Percentiles rank a stretch among this genome's conserved stretches.
Conservation (phyloP, 495 filamentous ascomycete species). For the Melanomma pulvis-pyrius region DNA sequence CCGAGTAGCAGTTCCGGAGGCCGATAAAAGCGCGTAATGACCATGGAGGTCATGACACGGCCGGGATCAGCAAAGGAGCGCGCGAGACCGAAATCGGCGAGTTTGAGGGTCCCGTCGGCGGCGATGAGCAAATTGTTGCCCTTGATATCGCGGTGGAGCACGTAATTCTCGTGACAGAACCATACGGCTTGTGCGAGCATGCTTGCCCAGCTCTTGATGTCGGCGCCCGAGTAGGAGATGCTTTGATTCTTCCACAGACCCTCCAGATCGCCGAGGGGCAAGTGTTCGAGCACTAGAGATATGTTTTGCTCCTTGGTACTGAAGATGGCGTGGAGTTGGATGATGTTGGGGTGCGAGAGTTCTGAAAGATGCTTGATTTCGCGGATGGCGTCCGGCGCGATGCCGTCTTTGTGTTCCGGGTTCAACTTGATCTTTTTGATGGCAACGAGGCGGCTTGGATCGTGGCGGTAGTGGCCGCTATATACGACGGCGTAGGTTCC, state of each 20-base stretch:
- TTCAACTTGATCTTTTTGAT: conserved; percentile 99
- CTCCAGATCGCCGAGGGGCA: conserved; percentile 89
- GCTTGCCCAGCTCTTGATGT: conserved; percentile 98
- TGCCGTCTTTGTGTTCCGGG: conserved; percentile 78
- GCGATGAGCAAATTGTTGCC: conserved; percentile 97
- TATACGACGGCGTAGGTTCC: conserved; percentile 97
- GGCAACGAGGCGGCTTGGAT: conserved; percentile 73
- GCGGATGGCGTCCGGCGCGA: conserved; percentile 90
- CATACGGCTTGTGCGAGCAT: conserved; percentile 92
- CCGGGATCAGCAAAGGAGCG: conserved; percentile 87
- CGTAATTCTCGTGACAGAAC: conserved; percentile 94
- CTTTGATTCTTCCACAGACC: conserved; percentile 65
- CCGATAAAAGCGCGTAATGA: conserved; percentile 93
- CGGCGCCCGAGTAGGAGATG: conserved; percentile 73
- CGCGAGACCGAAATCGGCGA: conserved; percentile 97
- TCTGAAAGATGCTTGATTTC: conserved; percentile 95
- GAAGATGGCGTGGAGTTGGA: conserved; percentile 87
- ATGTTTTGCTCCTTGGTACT: conserved; percentile 90
- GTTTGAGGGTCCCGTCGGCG: conserved; percentile 87
- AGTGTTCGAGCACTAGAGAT: conserved; percentile 89
- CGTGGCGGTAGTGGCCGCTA: conserved; percentile 71
- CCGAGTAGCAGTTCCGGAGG: conserved; percentile 87
- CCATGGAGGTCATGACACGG: conserved; percentile 84
- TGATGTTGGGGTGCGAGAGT: conserved; percentile 94
- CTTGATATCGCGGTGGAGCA: conserved; percentile 98